These are phyloP conservation scores for Protomyces macrosporus DNA, from an alignment of 1,139 yeast species.

Conservation along the genomic window DNA sequence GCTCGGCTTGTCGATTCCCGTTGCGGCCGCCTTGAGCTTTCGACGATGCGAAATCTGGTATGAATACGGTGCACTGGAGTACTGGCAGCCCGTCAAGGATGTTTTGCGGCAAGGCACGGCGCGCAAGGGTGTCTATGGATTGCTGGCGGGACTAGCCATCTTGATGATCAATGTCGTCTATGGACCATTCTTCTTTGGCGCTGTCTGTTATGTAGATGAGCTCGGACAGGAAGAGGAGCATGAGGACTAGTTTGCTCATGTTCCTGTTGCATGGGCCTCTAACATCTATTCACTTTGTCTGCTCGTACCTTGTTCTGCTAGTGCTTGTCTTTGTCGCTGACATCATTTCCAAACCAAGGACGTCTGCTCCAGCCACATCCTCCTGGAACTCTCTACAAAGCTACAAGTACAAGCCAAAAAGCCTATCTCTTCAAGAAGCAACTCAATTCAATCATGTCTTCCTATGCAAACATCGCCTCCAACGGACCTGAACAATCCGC, in stretches of 20 bases:
- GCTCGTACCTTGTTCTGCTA: too few relatives aligned
- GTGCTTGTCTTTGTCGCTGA: too few relatives aligned
- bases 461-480: conserved; percentile 17
- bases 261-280: too few relatives aligned
- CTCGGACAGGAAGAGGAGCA: conserved; percentile 12
- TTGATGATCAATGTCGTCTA: conserved; percentile 4
- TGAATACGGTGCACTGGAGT: conserved; percentile 24
- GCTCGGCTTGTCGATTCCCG: neutral
- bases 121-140: conserved; percentile 6
- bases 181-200: conserved; percentile 18
- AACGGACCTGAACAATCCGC: conserved; percentile 20
- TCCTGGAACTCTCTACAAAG: too few relatives aligned
- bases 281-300: too few relatives aligned
- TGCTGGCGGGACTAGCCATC: conserved; percentile 2
- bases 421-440: too few relatives aligned
- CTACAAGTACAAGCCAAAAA: too few relatives aligned
- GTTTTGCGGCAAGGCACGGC: conserved; percentile 10
- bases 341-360: too few relatives aligned
- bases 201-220: conserved; percentile 19
- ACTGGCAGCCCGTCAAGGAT: conserved; percentile 25
- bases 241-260: neutral
- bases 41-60: conserved; percentile 18
- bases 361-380: too few relatives aligned
- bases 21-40: conserved; percentile 12
- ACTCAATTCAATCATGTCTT: conserved; percentile 1